Percentiles rank a stretch among this genome's conserved stretches.
Evolutionary conservation across 2,329 filamentous ascomycete genomes (phyloP).

Genomic region (Alternaria sp.): DNA sequence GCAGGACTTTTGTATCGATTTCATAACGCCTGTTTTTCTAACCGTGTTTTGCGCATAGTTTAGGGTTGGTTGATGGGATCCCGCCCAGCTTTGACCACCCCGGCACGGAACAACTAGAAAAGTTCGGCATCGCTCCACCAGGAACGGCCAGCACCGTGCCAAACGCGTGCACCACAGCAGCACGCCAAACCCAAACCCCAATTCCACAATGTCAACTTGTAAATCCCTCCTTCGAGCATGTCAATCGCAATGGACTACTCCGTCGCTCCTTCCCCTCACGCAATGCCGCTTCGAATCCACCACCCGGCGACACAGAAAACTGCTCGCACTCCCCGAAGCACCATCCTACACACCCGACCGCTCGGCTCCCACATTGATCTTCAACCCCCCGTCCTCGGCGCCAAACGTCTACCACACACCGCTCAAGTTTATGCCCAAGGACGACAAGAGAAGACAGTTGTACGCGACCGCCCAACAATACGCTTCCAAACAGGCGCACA

Average conservation of each 20-base stretch:
- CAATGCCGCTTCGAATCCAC: constrained; percentile 56
- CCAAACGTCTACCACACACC: constrained; percentile 72
- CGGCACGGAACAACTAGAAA: constrained; percentile 42
- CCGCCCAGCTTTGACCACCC: constrained; percentile 21
- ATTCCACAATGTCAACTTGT: constrained; percentile 47
- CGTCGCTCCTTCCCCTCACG: constrained; percentile 35
- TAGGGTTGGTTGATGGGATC: constrained; percentile 1
- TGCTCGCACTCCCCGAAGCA: constrained; percentile 56
- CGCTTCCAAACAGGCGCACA: constrained; percentile 32
- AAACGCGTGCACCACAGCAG: constrained; percentile 16
- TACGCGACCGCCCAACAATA: constrained; percentile 49
- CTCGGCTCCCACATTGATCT: constrained; percentile 55
- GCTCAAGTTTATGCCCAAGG: constrained; percentile 67
- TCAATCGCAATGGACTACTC: constrained; percentile 22
- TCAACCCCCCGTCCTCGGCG: constrained; percentile 71
- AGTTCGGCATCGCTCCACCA: constrained; percentile 28
- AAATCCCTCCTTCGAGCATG: constrained; percentile 41
- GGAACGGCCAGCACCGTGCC: constrained; percentile 22
- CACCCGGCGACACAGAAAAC: constrained; percentile 57
- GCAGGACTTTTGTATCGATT: background rate
- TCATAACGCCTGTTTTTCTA: background rate
- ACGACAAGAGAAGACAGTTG: constrained; percentile 63
- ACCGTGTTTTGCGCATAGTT: background rate
- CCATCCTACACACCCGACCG: constrained; percentile 52
- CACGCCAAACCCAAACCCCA: constrained; percentile 24